A percentile compares a stretch with the other conserved stretches of the same genome.
These are phyloP conservation scores for Sordariomycetes sp. DNA, from an alignment of 2,329 filamentous ascomycete species.

Conservation along the genomic window DNA sequence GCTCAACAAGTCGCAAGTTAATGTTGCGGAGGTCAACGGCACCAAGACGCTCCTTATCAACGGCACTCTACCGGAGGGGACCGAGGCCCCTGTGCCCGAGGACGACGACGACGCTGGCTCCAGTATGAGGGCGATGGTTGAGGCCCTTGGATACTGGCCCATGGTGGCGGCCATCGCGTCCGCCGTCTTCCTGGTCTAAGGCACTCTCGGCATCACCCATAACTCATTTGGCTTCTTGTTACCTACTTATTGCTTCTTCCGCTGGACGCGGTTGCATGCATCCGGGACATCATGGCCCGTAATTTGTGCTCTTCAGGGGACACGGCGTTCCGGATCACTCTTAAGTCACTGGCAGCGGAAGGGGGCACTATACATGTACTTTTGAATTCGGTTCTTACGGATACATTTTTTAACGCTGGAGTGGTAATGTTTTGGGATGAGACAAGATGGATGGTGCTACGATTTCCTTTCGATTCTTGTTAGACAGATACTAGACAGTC, in stretches of 20 bases:
- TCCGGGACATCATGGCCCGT: no score
- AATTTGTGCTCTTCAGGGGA: no score
- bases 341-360: no score
- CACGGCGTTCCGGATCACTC: no score
- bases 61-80: constrained; percentile 63
- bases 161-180: constrained; percentile 30
- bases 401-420: neutral
- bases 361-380: neutral
- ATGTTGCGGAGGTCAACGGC: constrained; percentile 46
- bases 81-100: constrained; percentile 36
- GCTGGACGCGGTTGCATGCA: no score
- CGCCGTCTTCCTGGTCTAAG: constrained; percentile 30
- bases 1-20: constrained; percentile 52
- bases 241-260: neutral
- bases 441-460: neutral
- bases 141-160: constrained; percentile 39
- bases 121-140: constrained; percentile 15
- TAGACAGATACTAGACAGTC: neutral
- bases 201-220: neutral
- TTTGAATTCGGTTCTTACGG: neutral
- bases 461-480: neutral
- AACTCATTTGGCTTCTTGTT: neutral
- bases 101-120: constrained; percentile 21
- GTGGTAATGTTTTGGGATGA: no score
- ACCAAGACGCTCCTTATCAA: constrained; percentile 59